A percentile compares a stretch with the other conserved stretches of the same genome.
Conservation (phyloP, 139 green algal genomes). For the Gonium pectorale region DNA sequence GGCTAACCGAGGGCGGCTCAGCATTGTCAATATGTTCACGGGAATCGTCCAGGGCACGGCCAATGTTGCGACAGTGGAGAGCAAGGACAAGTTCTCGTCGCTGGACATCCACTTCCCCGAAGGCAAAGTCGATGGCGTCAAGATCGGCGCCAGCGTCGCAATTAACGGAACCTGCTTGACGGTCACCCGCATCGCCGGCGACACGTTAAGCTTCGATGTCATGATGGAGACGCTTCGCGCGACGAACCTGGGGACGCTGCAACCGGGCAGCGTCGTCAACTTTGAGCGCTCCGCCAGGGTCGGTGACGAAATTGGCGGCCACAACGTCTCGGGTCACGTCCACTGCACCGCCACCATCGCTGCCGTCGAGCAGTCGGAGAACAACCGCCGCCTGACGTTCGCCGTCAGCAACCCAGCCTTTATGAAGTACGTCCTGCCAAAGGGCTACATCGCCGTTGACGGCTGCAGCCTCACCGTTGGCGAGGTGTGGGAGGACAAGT, state of each 20-base stretch:
- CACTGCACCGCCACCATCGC: slow-evolving; percentile 76
- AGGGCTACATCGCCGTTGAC: slow-evolving; percentile 96
- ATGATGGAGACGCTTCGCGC: slow-evolving; percentile 93
- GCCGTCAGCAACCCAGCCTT: slow-evolving; percentile 69
- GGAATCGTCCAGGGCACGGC: slow-evolving; percentile 94
- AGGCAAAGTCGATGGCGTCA: slow-evolving; percentile 60
- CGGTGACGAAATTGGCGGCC: slow-evolving; percentile 96
- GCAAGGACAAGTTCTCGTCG: slow-evolving; percentile 66
- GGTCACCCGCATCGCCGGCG: slow-evolving; percentile 66
- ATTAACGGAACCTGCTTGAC: slow-evolving; percentile 97
- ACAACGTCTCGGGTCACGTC: slow-evolving; percentile 94
- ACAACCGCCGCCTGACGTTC: slow-evolving; percentile 87
- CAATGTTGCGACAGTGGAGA: slow-evolving; percentile 63
- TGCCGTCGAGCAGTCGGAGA: slow-evolving; percentile 69
- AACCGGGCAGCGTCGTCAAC: slow-evolving; percentile 76
- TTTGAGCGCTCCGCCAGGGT: slow-evolving; percentile 88
- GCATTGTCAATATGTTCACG: slow-evolving; percentile 65
- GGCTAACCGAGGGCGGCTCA: background rate
- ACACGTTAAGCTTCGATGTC: slow-evolving; percentile 68
- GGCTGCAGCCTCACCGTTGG: slow-evolving; percentile 92
- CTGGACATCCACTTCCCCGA: slow-evolving; percentile 83
- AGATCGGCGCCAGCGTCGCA: slow-evolving; percentile 87
- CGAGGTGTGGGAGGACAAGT: slow-evolving; percentile 69
- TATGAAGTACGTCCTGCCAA: slow-evolving; percentile 96
- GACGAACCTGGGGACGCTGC: slow-evolving; percentile 89